Base-by-base conservation (phyloP, 768 basidiomycete species). In the Russula earlei region DNA sequence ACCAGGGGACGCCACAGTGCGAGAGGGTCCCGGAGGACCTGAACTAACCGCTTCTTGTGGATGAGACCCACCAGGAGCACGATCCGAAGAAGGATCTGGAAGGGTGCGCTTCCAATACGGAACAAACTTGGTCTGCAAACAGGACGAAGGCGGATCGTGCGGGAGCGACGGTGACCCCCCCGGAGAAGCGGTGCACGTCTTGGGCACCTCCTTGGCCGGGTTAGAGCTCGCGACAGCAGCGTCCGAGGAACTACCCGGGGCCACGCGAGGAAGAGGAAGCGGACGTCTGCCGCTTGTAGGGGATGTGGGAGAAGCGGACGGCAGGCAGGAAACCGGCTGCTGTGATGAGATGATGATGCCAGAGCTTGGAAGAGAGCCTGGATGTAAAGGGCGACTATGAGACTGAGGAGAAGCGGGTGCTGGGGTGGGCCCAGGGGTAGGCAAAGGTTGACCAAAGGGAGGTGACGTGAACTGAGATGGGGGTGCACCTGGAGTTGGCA, bases 21-120 rank as follows among this genome's bases (percentile, higher is more conserved):
- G 31, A 1, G 40, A 43, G 36, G 54, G 48, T 20, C 45, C 46
- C 19, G 52, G 49, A 44, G 43, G 34, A 27, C 29, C 34, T 20
- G 57, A 17, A 22, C 10, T 58, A 25, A 58, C 20, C 6, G 57
- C 57, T 27, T 52, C 56, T 31, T 48, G 51, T 40, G 52, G 52
- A 24, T 46, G 38, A 27, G 60, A 44, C 11, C 36, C 56, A 33
- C 47, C 42, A 15, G 43, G 34, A 12, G 34, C 43, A 15, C 56
- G 56, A 15, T 55, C 60, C 1, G 49, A 41, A 45, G 59, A 61
- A 29, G 59, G 62, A 2, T 61, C 47, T 6, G 62, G 62, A 34
- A 62, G 52, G 19, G 55, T 57, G 17, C 62, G 62, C 37, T 57
- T 62, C 62, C 62, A 62, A 52, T 62, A 62, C 6, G 62, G 62